phyloP scores from a whole-genome alignment of 2,329 filamentous ascomycete genomes.

The Aureobasidium zeae region DNA sequence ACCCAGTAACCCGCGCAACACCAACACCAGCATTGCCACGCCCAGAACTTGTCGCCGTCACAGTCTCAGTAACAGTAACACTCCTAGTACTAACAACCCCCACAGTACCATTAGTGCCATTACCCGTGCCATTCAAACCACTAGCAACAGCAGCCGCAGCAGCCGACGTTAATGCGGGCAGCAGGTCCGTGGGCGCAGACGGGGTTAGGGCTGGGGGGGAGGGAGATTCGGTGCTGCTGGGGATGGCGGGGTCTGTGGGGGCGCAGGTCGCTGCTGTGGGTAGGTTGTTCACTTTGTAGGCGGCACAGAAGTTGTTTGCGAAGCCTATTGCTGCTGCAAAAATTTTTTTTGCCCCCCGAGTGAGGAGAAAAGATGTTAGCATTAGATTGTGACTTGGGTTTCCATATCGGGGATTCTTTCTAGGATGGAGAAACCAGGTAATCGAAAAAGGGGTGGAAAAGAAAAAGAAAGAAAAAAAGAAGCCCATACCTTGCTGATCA shows the following conservation, averaged over 20 bases:
- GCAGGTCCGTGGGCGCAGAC: not conserved
- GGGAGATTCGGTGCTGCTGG: not conserved
- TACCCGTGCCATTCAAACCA: conserved; percentile 1
- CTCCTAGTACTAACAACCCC: not conserved
- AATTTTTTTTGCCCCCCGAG: no score
- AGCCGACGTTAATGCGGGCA: conserved; percentile 3
- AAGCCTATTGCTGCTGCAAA: conserved; percentile 36
- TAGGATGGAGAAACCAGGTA: no score
- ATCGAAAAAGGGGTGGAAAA: no score
- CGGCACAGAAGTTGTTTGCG: conserved; percentile 33
- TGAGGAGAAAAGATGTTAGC: no score
- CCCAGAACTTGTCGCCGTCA: not conserved
- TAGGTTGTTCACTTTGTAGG: conserved; percentile 31
- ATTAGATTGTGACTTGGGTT: no score
- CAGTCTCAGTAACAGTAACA: conserved; percentile 6
- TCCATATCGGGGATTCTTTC: no score
- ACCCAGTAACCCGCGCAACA: not conserved
- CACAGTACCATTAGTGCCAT: conserved; percentile 2
- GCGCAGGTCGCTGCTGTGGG: conserved; percentile 33
- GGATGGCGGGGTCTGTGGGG: not conserved
- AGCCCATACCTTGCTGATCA: conserved; percentile 30
- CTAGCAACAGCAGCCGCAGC: conserved; percentile 2
- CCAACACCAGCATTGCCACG: not conserved
- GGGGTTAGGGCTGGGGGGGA: not conserved
- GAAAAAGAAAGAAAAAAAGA: no score